Percentiles rank a stretch among this genome's conserved stretches.
phyloP scores from a whole-genome alignment of 441 rosid species.

The Populus trichocarpa region DNA sequence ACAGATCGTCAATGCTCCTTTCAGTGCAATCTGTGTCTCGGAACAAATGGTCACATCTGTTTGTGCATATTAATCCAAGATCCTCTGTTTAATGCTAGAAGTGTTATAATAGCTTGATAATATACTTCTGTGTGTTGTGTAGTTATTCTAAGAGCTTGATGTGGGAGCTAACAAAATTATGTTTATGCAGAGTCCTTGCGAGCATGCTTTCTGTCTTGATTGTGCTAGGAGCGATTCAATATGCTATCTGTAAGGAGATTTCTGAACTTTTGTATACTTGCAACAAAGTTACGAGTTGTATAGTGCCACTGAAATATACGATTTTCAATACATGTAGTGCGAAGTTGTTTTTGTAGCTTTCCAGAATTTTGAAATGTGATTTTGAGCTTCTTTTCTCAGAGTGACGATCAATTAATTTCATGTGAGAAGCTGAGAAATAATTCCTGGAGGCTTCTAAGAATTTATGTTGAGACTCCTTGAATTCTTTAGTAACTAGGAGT shows the following conservation, averaged over 20 bases:
- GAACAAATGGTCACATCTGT: neutral
- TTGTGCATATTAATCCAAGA: neutral
- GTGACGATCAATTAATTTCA: neutral
- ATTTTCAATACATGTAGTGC: neutral
- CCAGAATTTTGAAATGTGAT: neutral
- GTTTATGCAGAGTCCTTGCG: slow-evolving; percentile 81
- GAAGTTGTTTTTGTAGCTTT: neutral
- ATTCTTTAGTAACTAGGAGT: neutral
- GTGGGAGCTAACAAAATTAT: slow-evolving; percentile 7
- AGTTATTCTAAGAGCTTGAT: neutral
- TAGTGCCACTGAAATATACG: neutral
- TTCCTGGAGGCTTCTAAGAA: neutral
- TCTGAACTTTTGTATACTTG: slow-evolving; percentile 8
- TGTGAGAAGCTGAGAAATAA: neutral
- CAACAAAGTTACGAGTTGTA: neutral
- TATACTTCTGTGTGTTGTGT: neutral
- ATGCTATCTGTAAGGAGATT: slow-evolving; percentile 80
- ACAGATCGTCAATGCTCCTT: neutral
- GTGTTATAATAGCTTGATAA: neutral
- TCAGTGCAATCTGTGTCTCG: neutral
- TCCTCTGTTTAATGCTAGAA: neutral
- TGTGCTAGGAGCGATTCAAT: slow-evolving; percentile 95
- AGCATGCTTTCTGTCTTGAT: slow-evolving; percentile 90
- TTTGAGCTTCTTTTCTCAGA: neutral
- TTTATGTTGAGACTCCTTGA: neutral